Conservation (phyloP, 2,329 filamentous ascomycete species). For the Phyllosticta paracitricarpa region DNA sequence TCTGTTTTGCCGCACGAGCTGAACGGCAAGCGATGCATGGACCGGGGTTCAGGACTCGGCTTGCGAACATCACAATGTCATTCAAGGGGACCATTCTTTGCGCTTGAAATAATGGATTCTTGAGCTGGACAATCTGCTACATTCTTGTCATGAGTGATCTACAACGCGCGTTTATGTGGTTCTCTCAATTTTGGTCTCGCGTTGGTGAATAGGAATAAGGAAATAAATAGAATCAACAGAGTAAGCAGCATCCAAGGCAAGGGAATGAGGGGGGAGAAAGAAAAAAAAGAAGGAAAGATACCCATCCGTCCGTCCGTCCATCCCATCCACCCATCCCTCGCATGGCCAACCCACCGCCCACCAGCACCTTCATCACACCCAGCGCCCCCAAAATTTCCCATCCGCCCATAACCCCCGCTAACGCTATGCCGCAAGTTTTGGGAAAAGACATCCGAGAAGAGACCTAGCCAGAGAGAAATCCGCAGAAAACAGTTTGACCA, state of each 20-base stretch:
- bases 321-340: constrained; percentile 7
- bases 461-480: constrained; percentile 10
- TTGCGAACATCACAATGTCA: background rate
- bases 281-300: constrained; percentile 2
- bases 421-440: constrained; percentile 11
- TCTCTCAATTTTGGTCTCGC: constrained; percentile 10
- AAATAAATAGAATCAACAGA: background rate
- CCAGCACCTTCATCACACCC: constrained; percentile 7
- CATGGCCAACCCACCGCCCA: constrained; percentile 7
- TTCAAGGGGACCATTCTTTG: background rate
- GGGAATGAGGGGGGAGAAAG: background rate
- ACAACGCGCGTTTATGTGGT: constrained; percentile 5
- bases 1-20: background rate
- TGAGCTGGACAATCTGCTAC: constrained; percentile 1
- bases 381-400: constrained; percentile 9
- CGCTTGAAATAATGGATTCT: background rate
- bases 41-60: background rate
- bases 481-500: constrained; percentile 9
- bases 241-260: constrained; percentile 8
- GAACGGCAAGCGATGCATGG: background rate
- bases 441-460: constrained; percentile 11
- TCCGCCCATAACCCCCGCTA: constrained; percentile 10
- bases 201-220: constrained; percentile 1
- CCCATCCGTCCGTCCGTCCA: background rate
- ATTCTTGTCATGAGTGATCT: constrained; percentile 9